Evolutionary conservation across 1,139 yeast species (phyloP).

Genomic region (Pichia inconspicua): DNA sequence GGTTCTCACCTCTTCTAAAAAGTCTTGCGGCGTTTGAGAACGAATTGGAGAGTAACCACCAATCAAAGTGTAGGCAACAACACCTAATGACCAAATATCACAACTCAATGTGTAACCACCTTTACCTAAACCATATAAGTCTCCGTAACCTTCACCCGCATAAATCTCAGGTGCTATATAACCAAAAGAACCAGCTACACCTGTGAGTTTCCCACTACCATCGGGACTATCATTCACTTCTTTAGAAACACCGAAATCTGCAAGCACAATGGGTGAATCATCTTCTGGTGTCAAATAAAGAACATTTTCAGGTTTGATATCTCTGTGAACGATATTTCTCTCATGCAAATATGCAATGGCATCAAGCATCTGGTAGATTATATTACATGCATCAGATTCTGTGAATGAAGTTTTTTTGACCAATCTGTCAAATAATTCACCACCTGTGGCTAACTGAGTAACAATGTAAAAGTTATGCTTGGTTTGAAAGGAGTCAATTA

Average conservation of each 20-base stretch:
- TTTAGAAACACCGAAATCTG: conserved; percentile 55
- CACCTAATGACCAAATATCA: conserved; percentile 55
- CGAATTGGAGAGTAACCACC: conserved; percentile 93
- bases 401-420: conserved; percentile 72
- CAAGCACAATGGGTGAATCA: conserved; percentile 49
- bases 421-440: conserved; percentile 82
- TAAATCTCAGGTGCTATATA: conserved; percentile 57
- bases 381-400: conserved; percentile 64
- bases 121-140: conserved; percentile 37
- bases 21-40: conserved; percentile 75
- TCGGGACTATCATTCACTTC: conserved; percentile 28
- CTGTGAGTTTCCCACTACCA: conserved; percentile 55
- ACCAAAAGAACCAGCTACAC: conserved; percentile 52
- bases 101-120: conserved; percentile 53
- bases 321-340: conserved; percentile 83
- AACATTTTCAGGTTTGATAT: conserved; percentile 78
- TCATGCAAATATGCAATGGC: conserved; percentile 74
- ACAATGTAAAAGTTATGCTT: conserved; percentile 79
- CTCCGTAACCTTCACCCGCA: conserved; percentile 38
- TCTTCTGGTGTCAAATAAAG: conserved; percentile 37
- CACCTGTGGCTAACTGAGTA: conserved; percentile 75
- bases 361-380: conserved; percentile 67
- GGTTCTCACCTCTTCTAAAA: conserved; percentile 63
- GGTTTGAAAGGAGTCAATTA: conserved; percentile 87
- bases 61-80: conserved; percentile 75